Conservation (phyloP, 768 basidiomycete species). For the Leccinum olivaceopallidum region DNA sequence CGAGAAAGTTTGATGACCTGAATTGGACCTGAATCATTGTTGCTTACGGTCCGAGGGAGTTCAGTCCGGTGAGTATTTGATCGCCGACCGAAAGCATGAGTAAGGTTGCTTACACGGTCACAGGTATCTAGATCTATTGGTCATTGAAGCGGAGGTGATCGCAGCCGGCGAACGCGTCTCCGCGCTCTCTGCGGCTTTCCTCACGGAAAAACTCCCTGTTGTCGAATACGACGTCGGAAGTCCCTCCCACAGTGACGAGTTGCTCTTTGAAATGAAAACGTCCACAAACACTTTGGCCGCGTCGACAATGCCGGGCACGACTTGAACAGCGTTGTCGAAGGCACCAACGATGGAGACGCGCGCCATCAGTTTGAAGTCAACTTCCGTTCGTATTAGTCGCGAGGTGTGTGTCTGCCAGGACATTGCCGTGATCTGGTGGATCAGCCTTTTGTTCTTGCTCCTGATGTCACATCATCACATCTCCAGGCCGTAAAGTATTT, state of each 20-base stretch:
- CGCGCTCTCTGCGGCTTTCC: slow-evolving; percentile 15
- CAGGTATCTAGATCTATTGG: slow-evolving; percentile 39
- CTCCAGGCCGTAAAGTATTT: slow-evolving; percentile 30
- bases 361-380: slow-evolving; percentile 32
- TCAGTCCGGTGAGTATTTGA: too few relatives aligned
- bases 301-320: slow-evolving; percentile 35
- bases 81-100: too few relatives aligned
- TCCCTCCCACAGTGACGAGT: slow-evolving; percentile 12
- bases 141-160: slow-evolving; percentile 21
- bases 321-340: slow-evolving; percentile 27
- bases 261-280: slow-evolving; percentile 22
- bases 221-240: slow-evolving; percentile 33
- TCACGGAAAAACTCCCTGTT: slow-evolving; percentile 25
- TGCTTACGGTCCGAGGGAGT: too few relatives aligned
- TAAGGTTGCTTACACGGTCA: slow-evolving; percentile 26
- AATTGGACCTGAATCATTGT: too few relatives aligned
- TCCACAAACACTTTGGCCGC: slow-evolving; percentile 28
- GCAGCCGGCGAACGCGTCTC: slow-evolving; percentile 27
- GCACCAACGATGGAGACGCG: slow-evolving; percentile 25
- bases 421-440: too few relatives aligned
- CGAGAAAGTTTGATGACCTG: too few relatives aligned
- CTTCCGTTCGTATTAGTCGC: slow-evolving; percentile 28
- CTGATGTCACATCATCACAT: neutral
- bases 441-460: neutral
- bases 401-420: too few relatives aligned